A percentile compares a stretch with the other conserved stretches of the same genome.
phyloP scores from a whole-genome alignment of 306 rosid species.

The Vigna mungo region DNA sequence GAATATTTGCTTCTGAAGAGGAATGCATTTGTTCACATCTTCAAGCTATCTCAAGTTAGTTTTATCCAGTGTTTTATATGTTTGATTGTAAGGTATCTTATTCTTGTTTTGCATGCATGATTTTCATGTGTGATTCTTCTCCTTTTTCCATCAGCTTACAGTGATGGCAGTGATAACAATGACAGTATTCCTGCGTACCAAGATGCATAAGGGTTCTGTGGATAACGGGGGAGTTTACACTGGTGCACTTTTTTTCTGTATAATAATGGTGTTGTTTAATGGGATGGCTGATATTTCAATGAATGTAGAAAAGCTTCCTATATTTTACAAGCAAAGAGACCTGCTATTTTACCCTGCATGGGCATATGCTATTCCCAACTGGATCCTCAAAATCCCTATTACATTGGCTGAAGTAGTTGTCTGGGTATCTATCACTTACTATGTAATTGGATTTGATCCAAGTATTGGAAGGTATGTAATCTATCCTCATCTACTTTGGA shows the following conservation, averaged over 20 bases:
- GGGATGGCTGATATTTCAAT: slow-evolving; percentile 67
- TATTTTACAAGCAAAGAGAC: slow-evolving; percentile 75
- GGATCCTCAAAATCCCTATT: slow-evolving; percentile 70
- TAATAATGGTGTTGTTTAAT: slow-evolving; percentile 47
- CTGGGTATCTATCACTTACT: slow-evolving; percentile 70
- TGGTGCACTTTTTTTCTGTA: slow-evolving; percentile 55
- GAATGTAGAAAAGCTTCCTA: slow-evolving; percentile 70
- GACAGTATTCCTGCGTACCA: slow-evolving; percentile 52
- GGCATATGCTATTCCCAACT: slow-evolving; percentile 70
- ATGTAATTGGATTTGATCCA: slow-evolving; percentile 72
- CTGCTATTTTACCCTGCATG: slow-evolving; percentile 70
- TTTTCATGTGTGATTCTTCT: slow-evolving; percentile 15
- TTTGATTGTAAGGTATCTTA: background rate
- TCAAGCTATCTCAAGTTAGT: slow-evolving; percentile 52
- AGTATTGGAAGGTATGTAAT: slow-evolving; percentile 54
- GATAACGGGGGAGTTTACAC: slow-evolving; percentile 43
- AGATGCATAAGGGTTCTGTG: slow-evolving; percentile 51
- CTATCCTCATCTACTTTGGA: background rate
- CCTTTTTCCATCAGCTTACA: slow-evolving; percentile 39
- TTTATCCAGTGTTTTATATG: background rate
- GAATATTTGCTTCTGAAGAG: slow-evolving; percentile 59
- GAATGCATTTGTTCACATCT: slow-evolving; percentile 51
- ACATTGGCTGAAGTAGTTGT: slow-evolving; percentile 57
- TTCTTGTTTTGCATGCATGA: background rate
- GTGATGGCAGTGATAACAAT: slow-evolving; percentile 43